Conservation (phyloP, 371 early-diverging fungal species). For the Mycotypha africana region DNA sequence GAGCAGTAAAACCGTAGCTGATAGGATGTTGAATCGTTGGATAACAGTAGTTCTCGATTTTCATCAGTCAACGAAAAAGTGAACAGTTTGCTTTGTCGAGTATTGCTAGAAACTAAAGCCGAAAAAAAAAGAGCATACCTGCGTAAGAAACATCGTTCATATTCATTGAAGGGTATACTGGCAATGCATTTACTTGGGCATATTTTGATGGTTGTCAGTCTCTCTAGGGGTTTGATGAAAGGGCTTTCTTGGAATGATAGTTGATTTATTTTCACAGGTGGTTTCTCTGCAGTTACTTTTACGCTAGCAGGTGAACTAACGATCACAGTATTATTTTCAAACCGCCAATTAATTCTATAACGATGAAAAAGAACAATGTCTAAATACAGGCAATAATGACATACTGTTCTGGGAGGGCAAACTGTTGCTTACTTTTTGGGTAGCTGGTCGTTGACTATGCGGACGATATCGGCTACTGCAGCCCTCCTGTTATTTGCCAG, state of each 20-base stretch:
- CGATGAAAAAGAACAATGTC: no score
- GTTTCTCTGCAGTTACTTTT: no score
- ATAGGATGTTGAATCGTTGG: not conserved
- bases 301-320: no score
- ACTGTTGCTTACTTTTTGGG: slow-evolving; percentile 10
- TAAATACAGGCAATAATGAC: no score
- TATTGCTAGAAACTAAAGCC: slow-evolving; percentile 2
- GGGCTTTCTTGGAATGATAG: slow-evolving; percentile 25
- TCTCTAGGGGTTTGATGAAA: slow-evolving; percentile 23
- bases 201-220: slow-evolving; percentile 17
- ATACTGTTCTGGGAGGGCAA: no score
- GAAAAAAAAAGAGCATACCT: no score
- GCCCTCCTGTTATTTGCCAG: not conserved
- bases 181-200: slow-evolving; percentile 32
- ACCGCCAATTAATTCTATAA: not conserved
- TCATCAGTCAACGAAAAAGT: slow-evolving; percentile 10
- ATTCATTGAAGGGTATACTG: no score
- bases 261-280: not conserved
- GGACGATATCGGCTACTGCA: slow-evolving; percentile 2
- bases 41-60: slow-evolving; percentile 3
- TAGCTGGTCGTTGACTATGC: slow-evolving; percentile 5
- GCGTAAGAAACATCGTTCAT: no score
- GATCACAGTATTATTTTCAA: not conserved
- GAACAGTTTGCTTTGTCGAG: slow-evolving; percentile 5
- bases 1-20: slow-evolving; percentile 24